Evolutionary conservation across 2,329 filamentous ascomycete genomes (phyloP), one percentile per base, ranked within the genome.

Genomic region (Curvularia lunata): DNA sequence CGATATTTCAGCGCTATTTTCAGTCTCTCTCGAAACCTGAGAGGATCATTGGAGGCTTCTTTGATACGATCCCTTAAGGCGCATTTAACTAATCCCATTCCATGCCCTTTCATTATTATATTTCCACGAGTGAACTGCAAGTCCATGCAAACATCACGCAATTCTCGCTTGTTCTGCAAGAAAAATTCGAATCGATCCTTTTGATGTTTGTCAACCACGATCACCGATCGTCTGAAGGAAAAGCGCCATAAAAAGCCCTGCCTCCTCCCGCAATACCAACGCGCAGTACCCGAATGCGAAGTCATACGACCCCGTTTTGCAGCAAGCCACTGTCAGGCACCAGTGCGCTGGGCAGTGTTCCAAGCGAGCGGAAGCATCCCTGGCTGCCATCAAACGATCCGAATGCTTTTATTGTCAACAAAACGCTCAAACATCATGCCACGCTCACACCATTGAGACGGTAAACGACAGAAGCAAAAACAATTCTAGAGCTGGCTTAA

Each of bases 11-110:
- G 32, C 32, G 32, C 32, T 34, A n/a, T 6, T 9, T 34, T 12
- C 7, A 34, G 16, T 5, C 3, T n/a, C 32, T 16, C 32, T n/a
- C 12, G 13, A 34, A 16, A 5, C 32, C 9, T 34, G 32, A 4
- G 32, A 16, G 13, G 12, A 2, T 19, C 45, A 81, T 90, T 27
- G 73, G 82, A 54, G 91, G 88, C 30, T 54, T 65, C 25, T 16
- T 34, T n/a, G 32, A 34, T 34, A 4, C 25, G 9, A 8, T 46
- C 2, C n/a, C 10, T 9, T 13, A 30, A 13, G 27, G 43, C 12
- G 43, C n/a, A 16, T 16, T 13, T 30, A n/a, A n/a, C 19, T 3
- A 42, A 42, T 25, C 12, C 25, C 6, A 5, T 34, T 8, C 10
- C 18, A 13, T 32, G 1, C 3, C 18, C 18, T 32, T 30, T 21